Evolutionary conservation across 306 rosid species (phyloP).

Genomic region (Betula pendula): DNA sequence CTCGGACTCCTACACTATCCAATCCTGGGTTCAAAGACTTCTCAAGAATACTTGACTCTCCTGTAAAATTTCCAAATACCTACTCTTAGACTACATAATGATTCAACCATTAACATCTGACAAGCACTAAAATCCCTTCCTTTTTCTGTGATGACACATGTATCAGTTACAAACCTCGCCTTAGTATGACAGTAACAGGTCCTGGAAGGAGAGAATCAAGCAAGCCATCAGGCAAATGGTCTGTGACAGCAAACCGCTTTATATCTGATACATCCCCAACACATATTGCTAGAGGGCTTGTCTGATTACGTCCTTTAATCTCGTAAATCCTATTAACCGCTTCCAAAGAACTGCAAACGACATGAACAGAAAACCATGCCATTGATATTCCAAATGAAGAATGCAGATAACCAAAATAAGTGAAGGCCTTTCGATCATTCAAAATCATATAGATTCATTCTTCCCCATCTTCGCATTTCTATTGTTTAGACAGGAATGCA

Average conservation of each 20-base stretch:
- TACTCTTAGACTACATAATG: conserved; percentile 17
- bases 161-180: conserved; percentile 56
- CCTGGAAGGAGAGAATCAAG: conserved; percentile 89
- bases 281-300: conserved; percentile 85
- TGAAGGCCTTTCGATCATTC: neutral
- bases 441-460: neutral
- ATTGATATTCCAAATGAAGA: neutral
- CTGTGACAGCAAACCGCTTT: conserved; percentile 61
- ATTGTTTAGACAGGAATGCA: neutral
- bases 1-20: conserved; percentile 84
- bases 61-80: conserved; percentile 50
- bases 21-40: conserved; percentile 85
- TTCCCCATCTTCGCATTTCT: neutral
- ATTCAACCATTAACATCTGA: neutral
- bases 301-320: conserved; percentile 75
- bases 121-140: neutral
- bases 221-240: conserved; percentile 70
- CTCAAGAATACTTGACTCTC: conserved; percentile 83
- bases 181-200: conserved; percentile 82
- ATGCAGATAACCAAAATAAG: neutral
- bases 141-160: neutral
- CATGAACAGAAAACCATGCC: conserved; percentile 10
- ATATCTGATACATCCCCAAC: conserved; percentile 72
- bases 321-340: conserved; percentile 76
- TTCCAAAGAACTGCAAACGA: conserved; percentile 59